These are phyloP conservation scores for Leccinum imitatum DNA, from an alignment of 768 basidiomycete species.

Conservation along the genomic window DNA sequence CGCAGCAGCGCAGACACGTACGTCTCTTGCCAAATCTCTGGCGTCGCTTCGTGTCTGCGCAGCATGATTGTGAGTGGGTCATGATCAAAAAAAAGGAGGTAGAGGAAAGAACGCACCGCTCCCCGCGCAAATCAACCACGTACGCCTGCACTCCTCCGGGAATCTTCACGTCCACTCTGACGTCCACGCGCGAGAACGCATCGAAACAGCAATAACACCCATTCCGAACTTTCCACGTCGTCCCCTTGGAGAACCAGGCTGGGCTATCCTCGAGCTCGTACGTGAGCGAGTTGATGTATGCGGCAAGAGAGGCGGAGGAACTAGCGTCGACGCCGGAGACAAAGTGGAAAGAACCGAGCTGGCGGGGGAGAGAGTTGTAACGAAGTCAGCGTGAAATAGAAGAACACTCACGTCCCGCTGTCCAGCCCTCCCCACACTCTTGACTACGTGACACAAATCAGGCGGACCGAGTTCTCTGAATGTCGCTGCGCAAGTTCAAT, in stretches of 20 bases:
- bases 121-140: constrained; percentile 90
- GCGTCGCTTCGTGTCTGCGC: constrained; percentile 76
- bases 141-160: constrained; percentile 96
- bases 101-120: constrained; percentile 58
- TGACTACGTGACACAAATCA: constrained; percentile 93
- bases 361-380: constrained; percentile 1
- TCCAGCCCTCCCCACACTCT: constrained; percentile 80
- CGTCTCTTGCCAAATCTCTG: constrained; percentile 96
- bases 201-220: constrained; percentile 99
- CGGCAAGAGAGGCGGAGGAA: constrained; percentile 94
- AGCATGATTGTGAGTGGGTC: background rate
- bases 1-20: constrained; percentile 92
- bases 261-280: constrained; percentile 90
- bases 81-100: background rate
- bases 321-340: constrained; percentile 99
- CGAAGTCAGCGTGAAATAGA: background rate
- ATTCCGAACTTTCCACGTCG: constrained; percentile 86
- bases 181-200: constrained; percentile 95
- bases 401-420: constrained; percentile 75
- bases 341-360: constrained; percentile 97
- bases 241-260: constrained; percentile 88
- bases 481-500: constrained; percentile 54
- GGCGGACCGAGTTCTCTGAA: constrained; percentile 98
- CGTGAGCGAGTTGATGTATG: constrained; percentile 98
- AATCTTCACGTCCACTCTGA: constrained; percentile 97